Conservation (phyloP, 495 filamentous ascomycete genomes). For the Tuber brumale region DNA sequence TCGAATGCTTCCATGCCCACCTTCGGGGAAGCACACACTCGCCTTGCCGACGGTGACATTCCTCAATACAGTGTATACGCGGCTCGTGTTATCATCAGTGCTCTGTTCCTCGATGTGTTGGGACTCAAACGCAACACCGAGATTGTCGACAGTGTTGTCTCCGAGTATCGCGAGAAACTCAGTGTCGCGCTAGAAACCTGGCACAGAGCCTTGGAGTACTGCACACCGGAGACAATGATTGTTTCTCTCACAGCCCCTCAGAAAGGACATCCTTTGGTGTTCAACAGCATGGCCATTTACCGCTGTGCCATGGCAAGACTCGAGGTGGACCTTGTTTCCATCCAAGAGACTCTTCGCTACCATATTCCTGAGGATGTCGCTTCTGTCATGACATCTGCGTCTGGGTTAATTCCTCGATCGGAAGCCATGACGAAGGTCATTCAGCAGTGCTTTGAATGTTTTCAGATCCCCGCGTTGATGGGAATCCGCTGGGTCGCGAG, state of each 20-base stretch:
- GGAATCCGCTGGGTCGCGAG: constrained; percentile 97
- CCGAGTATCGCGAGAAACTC: constrained; percentile 80
- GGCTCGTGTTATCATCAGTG: constrained; percentile 97
- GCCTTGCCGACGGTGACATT: constrained; percentile 85
- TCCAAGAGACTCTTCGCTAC: constrained; percentile 94
- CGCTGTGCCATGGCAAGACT: constrained; percentile 88
- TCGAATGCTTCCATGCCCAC: constrained; percentile 64
- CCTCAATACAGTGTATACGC: constrained; percentile 95
- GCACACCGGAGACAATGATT: constrained; percentile 83
- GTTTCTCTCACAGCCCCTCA: constrained; percentile 91
- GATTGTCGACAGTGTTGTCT: constrained; percentile 90
- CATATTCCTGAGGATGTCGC: constrained; percentile 96
- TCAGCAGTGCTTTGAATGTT: constrained; percentile 94
- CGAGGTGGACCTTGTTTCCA: constrained; percentile 87
- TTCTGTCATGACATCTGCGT: constrained; percentile 87
- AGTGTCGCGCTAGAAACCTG: constrained; percentile 92
- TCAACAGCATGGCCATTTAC: constrained; percentile 97
- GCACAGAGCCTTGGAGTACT: constrained; percentile 91
- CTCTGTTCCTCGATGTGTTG: constrained; percentile 97
- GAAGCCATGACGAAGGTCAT: constrained; percentile 98
- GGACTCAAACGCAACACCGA: constrained; percentile 96
- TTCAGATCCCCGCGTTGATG: constrained; percentile 88
- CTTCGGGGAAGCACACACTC: constrained; percentile 88
- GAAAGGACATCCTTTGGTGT: constrained; percentile 95
- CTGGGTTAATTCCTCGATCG: constrained; percentile 87